A percentile compares a stretch with the other conserved stretches of the same genome.
Conservation (phyloP, 1,284 basidiomycete genomes). For the Sporisorium scitamineum region DNA sequence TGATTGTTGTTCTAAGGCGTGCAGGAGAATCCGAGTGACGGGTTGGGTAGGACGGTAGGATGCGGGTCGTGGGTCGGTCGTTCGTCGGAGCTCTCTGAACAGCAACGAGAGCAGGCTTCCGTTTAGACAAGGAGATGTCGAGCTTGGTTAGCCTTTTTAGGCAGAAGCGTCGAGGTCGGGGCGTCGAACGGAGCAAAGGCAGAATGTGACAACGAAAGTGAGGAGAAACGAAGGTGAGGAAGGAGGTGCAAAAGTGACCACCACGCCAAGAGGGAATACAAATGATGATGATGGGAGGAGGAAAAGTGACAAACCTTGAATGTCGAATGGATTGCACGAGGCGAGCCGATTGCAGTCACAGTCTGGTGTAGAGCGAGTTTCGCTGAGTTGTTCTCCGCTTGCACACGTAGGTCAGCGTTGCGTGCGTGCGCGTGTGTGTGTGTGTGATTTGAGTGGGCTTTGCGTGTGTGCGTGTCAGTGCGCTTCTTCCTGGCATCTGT, state of each 20-base stretch:
- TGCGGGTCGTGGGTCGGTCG: neutral
- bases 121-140: conserved; percentile 1
- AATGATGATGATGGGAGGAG: neutral
- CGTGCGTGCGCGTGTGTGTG: neutral
- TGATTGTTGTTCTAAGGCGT: neutral
- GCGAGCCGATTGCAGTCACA: too few relatives aligned
- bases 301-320: neutral
- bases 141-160: neutral
- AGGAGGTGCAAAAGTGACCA: conserved; percentile 16
- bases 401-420: conserved; percentile 2
- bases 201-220: neutral
- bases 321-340: too few relatives aligned
- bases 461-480: neutral
- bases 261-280: conserved; percentile 30
- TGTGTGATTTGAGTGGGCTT: conserved; percentile 3
- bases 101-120: neutral
- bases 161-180: neutral
- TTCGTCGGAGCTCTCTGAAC: neutral
- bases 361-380: neutral
- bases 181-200: neutral
- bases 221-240: conserved; percentile 1
- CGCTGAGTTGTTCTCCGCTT: neutral
- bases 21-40: neutral
- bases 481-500: neutral
- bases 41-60: neutral